Evolutionary conservation across 768 basidiomycete species (phyloP).

Genomic region (Gloeostereum incarnatum): DNA sequence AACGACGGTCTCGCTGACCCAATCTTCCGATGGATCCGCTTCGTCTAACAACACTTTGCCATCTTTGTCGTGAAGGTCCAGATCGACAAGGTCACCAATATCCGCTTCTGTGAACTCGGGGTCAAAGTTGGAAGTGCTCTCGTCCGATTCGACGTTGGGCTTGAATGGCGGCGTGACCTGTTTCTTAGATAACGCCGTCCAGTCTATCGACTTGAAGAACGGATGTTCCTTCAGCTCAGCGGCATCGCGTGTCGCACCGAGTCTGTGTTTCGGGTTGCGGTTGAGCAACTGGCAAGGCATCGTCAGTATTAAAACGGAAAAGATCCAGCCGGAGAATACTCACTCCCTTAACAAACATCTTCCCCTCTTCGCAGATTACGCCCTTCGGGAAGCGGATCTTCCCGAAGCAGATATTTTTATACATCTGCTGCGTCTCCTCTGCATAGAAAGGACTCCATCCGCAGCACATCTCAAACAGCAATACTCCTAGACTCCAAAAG

Average conservation of each 20-base stretch:
- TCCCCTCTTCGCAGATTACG: conserved; percentile 95
- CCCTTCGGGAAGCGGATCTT: conserved; percentile 98
- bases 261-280: conserved; percentile 94
- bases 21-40: conserved; percentile 63
- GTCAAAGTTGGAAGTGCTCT: conserved; percentile 97
- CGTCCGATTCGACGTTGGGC: conserved; percentile 95
- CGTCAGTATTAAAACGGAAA: conserved; percentile 6
- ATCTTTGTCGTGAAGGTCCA: conserved; percentile 35
- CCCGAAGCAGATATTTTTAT: conserved; percentile 97
- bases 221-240: conserved; percentile 93
- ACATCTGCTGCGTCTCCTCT: conserved; percentile 99
- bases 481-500: conserved; percentile 94
- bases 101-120: conserved; percentile 96
- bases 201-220: conserved; percentile 90
- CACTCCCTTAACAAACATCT: conserved; percentile 98
- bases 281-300: conserved; percentile 69
- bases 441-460: conserved; percentile 99
- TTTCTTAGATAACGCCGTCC: conserved; percentile 77
- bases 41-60: conserved; percentile 44
- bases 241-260: conserved; percentile 86
- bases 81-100: conserved; percentile 54
- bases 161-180: conserved; percentile 97
- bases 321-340: conserved; percentile 22
- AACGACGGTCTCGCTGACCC: conserved; percentile 18
- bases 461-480: conserved; percentile 99